Base-by-base conservation (phyloP, 179 eudicot genomes). In the Nepenthes alata region DNA sequence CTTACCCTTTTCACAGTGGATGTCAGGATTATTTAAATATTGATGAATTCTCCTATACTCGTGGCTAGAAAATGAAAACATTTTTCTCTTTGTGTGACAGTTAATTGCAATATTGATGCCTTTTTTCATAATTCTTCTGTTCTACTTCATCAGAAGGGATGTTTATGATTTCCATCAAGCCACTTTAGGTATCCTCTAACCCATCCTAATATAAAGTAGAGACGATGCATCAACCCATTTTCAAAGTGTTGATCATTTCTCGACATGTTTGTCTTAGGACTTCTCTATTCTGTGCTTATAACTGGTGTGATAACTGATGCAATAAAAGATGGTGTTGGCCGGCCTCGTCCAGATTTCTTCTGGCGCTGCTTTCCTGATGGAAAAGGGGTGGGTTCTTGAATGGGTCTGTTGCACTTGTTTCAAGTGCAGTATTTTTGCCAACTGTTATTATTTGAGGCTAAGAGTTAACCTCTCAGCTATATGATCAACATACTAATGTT, bases 321-420 rank as follows among this genome's bases (percentile, higher is more conserved):
- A 50, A 89, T 93, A 45, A 93, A 93, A 79, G 90, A 83, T 68
- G 95, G 86, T 70, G 93, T 85, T 58, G 96, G 98, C 59, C 86
- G 98, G 63, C 98, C 98, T 67, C 88, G 96, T 47, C 98, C 98
- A 11, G 93, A 93, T 77, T 93, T 93, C 79, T 93, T 89, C 37
- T 93, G 98, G 98, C 88, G 96, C 57, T 93, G 98, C 71, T 93
- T 93, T 41, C 98, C 96, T 59, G 65, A 89, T 76, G 95, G 93
- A 48, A 81, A 65, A 64, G 93, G 74, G 69, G 98, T 89, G 70
- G 47, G 83, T 68, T 49, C 44, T 25, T 47, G 2, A 54, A 49
- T 52, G 64, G 55, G 13, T 58, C 37, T 61, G 37, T 34, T 70
- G 8, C 68, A 52, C 35, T 52, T 7, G 39, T 45, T 39, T 61